These are phyloP conservation scores for Ceriops zippeliana DNA, from an alignment of 345 rosid species.

Conservation along the genomic window DNA sequence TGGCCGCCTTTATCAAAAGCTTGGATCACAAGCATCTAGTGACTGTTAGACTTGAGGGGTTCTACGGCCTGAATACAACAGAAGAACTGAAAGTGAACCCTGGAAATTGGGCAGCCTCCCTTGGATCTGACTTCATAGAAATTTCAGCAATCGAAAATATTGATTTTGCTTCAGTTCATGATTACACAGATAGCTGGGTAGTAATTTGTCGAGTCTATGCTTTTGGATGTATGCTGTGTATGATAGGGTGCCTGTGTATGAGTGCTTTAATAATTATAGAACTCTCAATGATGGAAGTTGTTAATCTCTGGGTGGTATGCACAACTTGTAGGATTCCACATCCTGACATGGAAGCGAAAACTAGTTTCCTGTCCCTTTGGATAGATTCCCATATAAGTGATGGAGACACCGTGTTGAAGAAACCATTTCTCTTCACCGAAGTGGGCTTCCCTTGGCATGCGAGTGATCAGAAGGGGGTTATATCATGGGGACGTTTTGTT, in stretches of 20 bases:
- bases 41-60: constrained; percentile 48
- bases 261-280: too few species aligned
- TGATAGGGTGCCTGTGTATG: too few species aligned
- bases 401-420: constrained; percentile 28
- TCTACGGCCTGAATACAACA: constrained; percentile 31
- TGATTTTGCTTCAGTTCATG: constrained; percentile 53
- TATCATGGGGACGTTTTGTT: constrained; percentile 24
- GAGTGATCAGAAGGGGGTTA: constrained; percentile 14
- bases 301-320: background rate
- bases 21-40: constrained; percentile 42
- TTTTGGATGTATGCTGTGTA: too few species aligned
- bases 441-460: constrained; percentile 30
- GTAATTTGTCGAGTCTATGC: constrained; percentile 10
- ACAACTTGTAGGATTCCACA: constrained; percentile 29
- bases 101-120: constrained; percentile 48
- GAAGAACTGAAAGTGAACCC: constrained; percentile 36
- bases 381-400: constrained; percentile 38
- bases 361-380: constrained; percentile 32
- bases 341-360: constrained; percentile 31
- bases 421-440: constrained; percentile 44
- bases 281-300: constrained; percentile 9
- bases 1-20: constrained; percentile 47
- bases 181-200: constrained; percentile 55
- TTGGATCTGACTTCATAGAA: constrained; percentile 45
- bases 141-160: constrained; percentile 38